Percentiles rank a stretch among this genome's conserved stretches.
Evolutionary conservation across 108 stramenopile species (phyloP).

Genomic region (Stephanodiscus minutulus): DNA sequence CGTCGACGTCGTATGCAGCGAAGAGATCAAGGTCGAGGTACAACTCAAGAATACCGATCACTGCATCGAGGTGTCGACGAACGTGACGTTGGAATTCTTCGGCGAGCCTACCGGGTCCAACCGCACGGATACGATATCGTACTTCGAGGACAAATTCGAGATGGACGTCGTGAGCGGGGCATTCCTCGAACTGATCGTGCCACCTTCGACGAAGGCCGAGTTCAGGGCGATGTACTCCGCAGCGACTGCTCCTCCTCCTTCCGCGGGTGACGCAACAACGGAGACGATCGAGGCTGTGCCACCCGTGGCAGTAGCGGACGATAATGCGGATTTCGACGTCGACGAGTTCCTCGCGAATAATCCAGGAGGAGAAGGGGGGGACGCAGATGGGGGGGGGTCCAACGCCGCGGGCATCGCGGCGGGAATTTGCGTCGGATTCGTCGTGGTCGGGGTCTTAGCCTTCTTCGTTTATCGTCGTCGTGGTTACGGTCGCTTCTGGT

Average conservation of each 20-base stretch:
- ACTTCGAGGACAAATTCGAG: slow-evolving; percentile 15
- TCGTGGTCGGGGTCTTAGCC: slow-evolving; percentile 9
- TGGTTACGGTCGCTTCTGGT: neutral
- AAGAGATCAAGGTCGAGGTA: neutral
- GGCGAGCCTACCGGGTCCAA: neutral
- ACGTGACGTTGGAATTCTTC: slow-evolving; percentile 6
- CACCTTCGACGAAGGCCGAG: slow-evolving; percentile 7
- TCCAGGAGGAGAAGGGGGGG: neutral
- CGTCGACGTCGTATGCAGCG: slow-evolving; percentile 2
- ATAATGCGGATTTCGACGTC: neutral
- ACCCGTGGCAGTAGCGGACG: too few species aligned
- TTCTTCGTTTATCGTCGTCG: slow-evolving; percentile 17
- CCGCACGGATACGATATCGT: neutral
- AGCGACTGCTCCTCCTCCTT: neutral
- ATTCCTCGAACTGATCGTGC: slow-evolving; percentile 9
- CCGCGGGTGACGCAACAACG: neutral
- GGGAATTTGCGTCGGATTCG: slow-evolving; percentile 12
- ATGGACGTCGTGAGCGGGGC: slow-evolving; percentile 12
- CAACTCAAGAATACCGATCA: slow-evolving; percentile 18
- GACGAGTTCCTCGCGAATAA: neutral
- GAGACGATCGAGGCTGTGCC: too few species aligned
- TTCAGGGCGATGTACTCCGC: slow-evolving; percentile 14
- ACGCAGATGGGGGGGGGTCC: slow-evolving; percentile 1
- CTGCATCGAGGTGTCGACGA: slow-evolving; percentile 24
- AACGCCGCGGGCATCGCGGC: slow-evolving; percentile 22